Conservation (phyloP, 2,329 filamentous ascomycete species). For the Cytospora schulzeri region DNA sequence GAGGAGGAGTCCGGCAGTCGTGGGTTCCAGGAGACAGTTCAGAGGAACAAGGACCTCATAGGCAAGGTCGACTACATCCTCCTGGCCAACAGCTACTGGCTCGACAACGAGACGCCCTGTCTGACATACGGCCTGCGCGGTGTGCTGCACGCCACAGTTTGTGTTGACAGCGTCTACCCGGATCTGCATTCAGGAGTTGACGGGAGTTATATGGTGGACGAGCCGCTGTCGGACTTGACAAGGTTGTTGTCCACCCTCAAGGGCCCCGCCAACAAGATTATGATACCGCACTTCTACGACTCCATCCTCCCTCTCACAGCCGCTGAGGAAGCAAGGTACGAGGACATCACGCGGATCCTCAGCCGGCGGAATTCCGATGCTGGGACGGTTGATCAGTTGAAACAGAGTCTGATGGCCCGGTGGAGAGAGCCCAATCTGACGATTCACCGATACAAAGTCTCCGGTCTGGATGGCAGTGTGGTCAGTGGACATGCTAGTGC, state of each 20-base stretch:
- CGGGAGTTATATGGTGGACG: conserved; percentile 85
- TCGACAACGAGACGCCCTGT: conserved; percentile 93
- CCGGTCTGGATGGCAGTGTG: conserved; percentile 86
- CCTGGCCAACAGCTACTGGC: conserved; percentile 97
- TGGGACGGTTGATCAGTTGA: conserved; percentile 67
- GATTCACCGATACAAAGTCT: conserved; percentile 89
- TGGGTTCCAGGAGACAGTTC: conserved; percentile 84
- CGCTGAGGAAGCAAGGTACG: conserved; percentile 78
- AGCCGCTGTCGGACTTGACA: conserved; percentile 89
- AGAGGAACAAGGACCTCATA: conserved; percentile 78
- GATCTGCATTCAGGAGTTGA: conserved; percentile 98
- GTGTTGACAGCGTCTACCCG: conserved; percentile 81
- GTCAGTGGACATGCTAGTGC: conserved; percentile 89
- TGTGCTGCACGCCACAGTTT: conserved; percentile 89
- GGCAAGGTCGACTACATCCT: conserved; percentile 93
- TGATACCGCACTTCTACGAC: conserved; percentile 88
- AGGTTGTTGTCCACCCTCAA: conserved; percentile 81
- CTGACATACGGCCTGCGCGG: conserved; percentile 92
- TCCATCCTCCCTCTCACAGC: conserved; percentile 73
- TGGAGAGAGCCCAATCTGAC: conserved; percentile 96
- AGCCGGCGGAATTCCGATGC: conserved; percentile 68
- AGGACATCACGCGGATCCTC: conserved; percentile 79
- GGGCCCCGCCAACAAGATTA: conserved; percentile 75
- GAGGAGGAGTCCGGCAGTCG: conserved; percentile 95
- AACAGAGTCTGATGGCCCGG: conserved; percentile 82